phyloP scores from a whole-genome alignment of 257 asterid genomes.

The Hygrophila difformis region DNA sequence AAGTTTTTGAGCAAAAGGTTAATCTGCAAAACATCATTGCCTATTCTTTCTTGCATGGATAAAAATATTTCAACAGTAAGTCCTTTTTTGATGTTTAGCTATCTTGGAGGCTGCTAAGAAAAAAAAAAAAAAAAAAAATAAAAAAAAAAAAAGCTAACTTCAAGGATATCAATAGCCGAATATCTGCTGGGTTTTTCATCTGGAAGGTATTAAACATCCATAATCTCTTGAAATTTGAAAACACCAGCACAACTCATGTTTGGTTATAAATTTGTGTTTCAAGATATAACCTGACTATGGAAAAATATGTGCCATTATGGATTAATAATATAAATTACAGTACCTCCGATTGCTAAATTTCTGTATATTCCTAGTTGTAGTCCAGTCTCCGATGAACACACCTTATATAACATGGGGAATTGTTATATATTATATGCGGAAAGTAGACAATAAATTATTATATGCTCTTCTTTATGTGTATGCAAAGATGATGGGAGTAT shows the following conservation, averaged over 20 bases:
- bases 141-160: constrained; percentile 65
- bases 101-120: constrained; percentile 78
- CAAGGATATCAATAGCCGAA: constrained; percentile 45
- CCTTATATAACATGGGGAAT: no score
- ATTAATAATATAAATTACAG: background rate
- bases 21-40: background rate
- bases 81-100: constrained; percentile 39
- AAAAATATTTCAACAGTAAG: background rate
- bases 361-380: no score
- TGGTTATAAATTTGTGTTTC: background rate
- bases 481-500: no score
- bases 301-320: background rate
- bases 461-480: no score
- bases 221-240: background rate
- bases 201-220: constrained; percentile 72
- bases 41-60: background rate
- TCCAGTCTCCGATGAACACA: no score
- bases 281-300: background rate
- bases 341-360: no score
- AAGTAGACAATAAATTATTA: no score
- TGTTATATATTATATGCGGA: no score
- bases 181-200: constrained; percentile 74
- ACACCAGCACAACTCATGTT: background rate
- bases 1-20: no score
- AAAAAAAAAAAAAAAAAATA: no score